phyloP scores from a whole-genome alignment of 306 rosid genomes.

The Benincasa hispida region DNA sequence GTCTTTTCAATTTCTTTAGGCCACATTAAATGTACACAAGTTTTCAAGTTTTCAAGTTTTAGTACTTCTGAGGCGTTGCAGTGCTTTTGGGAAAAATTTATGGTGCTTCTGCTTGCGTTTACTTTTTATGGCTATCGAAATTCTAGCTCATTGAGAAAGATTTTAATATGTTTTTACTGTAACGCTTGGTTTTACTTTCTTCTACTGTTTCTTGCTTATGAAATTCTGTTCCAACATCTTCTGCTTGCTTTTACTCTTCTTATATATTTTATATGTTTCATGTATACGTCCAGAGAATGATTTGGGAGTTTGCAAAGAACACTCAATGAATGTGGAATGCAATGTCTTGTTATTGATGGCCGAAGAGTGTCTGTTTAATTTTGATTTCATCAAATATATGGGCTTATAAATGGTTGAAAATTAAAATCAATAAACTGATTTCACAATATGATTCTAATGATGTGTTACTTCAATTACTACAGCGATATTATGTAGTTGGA shows the following conservation, averaged over 20 bases:
- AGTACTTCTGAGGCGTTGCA: too few species aligned
- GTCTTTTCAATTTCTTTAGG: neutral
- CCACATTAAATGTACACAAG: neutral
- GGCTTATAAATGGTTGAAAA: neutral
- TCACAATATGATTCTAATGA: neutral
- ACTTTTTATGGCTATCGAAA: neutral
- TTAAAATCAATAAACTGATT: neutral
- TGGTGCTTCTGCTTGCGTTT: neutral
- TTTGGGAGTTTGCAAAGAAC: neutral
- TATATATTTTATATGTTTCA: neutral
- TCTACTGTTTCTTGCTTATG: too few species aligned
- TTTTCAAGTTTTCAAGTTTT: too few species aligned
- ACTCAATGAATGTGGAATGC: neutral
- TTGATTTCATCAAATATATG: neutral
- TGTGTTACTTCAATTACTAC: slow-evolving; percentile 8
- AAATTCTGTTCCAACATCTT: too few species aligned
- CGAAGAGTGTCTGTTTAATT: neutral
- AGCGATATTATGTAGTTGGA: slow-evolving; percentile 85
- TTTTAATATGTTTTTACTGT: too few species aligned
- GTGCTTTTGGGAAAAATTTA: too few species aligned
- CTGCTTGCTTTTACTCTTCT: neutral
- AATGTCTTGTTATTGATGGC: neutral
- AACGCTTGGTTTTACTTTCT: too few species aligned
- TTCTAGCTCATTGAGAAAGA: neutral
- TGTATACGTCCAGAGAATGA: neutral